Base-by-base conservation (phyloP, 441 rosid genomes). In the Populus hybrid region DNA sequence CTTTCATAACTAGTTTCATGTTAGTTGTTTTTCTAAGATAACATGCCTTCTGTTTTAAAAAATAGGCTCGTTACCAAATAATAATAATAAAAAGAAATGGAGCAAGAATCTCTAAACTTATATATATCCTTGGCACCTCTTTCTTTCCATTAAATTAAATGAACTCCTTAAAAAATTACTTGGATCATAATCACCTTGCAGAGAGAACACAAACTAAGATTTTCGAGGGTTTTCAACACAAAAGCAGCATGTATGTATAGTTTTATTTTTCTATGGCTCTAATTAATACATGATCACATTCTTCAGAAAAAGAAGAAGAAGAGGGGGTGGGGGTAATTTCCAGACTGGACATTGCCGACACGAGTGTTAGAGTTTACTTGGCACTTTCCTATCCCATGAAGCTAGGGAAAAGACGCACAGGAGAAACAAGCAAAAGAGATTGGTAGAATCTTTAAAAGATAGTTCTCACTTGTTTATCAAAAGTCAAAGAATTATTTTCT, bases 381-480 rank as follows among this genome's bases (percentile, higher is more conserved):
- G 40, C 86, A 46, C 59, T 79, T 79, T 76, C 75, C 21, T 18
- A 30, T 69, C 34, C 46, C 72, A 76, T 38, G 67, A 70, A 42
- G 65, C 61, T 3, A n/a, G 40, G 32, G n/a, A 53, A 64, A 71
- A 75, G 28, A 57, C 23, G 16, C 64, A 30, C 6, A 57, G 32
- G 24, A 16, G 32, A n/a, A 71, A 36, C 63, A 69, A 79, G 38
- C 66, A 66, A 59, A 38, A 26, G 66, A 59, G 73, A 69, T 26
- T 2, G 28, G 30, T 72, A 5, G 34, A 46, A 69, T n/a, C 68
- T 68, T 40, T 23, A 57, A 76, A 4, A 79, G 50, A 73, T 78
- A 7, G 83, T 78, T 73, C 77, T 80, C 71, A 83, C 77, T 35
- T 75, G 67, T 36, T 83, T 40, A 83, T 86, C 89, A 76, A 74